phyloP scores from a whole-genome alignment of 2,329 filamentous ascomycete genomes.

The Talaromyces sp. region DNA sequence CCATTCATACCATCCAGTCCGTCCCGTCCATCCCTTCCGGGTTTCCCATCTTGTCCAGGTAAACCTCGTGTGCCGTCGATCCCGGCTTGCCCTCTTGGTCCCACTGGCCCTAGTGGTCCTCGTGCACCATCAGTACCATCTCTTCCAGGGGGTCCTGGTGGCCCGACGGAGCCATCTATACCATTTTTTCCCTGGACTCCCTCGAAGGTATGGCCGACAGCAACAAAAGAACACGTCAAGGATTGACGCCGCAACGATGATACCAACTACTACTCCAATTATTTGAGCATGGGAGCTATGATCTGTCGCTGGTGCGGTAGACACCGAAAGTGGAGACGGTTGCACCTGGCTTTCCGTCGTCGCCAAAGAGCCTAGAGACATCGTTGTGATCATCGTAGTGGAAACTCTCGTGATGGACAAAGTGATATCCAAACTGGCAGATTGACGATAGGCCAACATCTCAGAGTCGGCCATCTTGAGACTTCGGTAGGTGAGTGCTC shows the following conservation, averaged over 20 bases:
- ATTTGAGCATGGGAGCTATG: slow-evolving; percentile 5
- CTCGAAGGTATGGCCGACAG: neutral
- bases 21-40: neutral
- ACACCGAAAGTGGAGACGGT: neutral
- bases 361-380: neutral
- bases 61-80: neutral
- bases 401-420: slow-evolving; percentile 9
- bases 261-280: slow-evolving; percentile 6
- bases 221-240: neutral
- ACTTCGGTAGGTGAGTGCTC: neutral
- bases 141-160: neutral
- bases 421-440: slow-evolving; percentile 3
- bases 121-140: neutral
- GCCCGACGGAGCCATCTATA: neutral
- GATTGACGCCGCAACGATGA: neutral
- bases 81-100: neutral
- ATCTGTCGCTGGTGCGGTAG: neutral
- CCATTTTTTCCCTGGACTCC: neutral
- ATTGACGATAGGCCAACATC: neutral
- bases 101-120: neutral
- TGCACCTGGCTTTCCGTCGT: slow-evolving; percentile 3
- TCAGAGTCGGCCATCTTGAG: neutral
- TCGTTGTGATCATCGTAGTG: slow-evolving; percentile 6
- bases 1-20: neutral
- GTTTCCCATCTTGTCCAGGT: neutral